Evolutionary conservation across 1,284 basidiomycete genomes (phyloP).

Genomic region (Rhodofomes roseus): DNA sequence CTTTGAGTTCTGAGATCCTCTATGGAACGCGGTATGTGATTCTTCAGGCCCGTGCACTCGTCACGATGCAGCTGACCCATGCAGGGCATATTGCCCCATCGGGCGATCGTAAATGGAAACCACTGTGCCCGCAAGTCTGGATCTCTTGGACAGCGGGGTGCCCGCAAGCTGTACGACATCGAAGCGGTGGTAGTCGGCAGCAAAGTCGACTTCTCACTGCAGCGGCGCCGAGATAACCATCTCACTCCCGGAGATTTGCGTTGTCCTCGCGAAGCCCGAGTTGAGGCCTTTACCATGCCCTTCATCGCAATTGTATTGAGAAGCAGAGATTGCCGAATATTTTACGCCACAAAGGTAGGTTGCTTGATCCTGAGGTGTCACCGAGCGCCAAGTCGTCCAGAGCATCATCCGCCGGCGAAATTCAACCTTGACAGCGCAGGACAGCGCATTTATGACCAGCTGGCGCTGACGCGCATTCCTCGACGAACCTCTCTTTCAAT

Average conservation of each 20-base stretch:
- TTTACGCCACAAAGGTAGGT: conserved; percentile 3
- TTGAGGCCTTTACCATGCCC: background rate
- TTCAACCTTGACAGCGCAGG: background rate
- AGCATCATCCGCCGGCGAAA: background rate
- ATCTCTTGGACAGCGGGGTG: background rate
- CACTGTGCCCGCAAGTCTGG: background rate
- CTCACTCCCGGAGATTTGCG: conserved; percentile 1
- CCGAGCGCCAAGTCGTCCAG: background rate
- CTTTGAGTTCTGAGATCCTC: no score
- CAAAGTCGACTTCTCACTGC: background rate
- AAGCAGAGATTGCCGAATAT: conserved; percentile 1
- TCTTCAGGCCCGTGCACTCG: background rate
- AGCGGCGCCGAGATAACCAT: background rate
- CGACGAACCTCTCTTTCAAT: background rate
- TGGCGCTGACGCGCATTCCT: background rate
- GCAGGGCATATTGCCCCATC: background rate
- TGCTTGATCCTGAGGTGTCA: background rate
- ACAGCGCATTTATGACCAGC: background rate
- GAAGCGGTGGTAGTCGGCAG: conserved; percentile 1
- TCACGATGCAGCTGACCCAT: background rate
- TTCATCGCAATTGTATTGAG: background rate
- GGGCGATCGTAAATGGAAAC: background rate
- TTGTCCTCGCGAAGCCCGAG: background rate
- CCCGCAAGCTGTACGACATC: background rate
- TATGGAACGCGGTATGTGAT: background rate